These are phyloP conservation scores for Alternaria infectoria DNA, from an alignment of 2,329 filamentous ascomycete species.

Conservation along the genomic window DNA sequence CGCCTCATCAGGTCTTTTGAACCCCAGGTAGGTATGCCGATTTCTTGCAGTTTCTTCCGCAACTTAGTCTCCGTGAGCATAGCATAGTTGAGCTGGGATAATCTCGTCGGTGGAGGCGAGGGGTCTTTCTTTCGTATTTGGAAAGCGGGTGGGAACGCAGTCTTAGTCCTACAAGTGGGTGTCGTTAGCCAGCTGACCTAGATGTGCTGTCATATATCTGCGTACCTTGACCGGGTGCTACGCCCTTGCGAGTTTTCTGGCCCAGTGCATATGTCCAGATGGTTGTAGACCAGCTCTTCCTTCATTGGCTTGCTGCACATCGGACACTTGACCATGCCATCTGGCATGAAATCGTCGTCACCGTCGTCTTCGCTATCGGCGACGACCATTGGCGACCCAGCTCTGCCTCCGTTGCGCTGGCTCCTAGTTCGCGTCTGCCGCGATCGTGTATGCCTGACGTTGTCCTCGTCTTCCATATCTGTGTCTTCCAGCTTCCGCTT, in stretches of 20 bases:
- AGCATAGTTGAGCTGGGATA: constrained; percentile 85
- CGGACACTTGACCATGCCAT: constrained; percentile 83
- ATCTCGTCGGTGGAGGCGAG: constrained; percentile 47
- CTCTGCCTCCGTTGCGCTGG: constrained; percentile 37
- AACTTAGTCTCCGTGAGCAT: constrained; percentile 81
- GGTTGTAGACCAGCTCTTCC: constrained; percentile 74
- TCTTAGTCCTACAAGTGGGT: constrained; percentile 23
- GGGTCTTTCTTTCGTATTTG: constrained; percentile 43
- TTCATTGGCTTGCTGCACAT: constrained; percentile 84
- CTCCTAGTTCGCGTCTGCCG: constrained; percentile 49
- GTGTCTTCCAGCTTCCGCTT: constrained; percentile 61
- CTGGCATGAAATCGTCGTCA: constrained; percentile 56
- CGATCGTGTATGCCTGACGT: constrained; percentile 45
- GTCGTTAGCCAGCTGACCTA: constrained; percentile 11
- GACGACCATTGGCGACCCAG: constrained; percentile 42
- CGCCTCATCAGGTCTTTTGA: constrained; percentile 72
- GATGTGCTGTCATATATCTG: background rate
- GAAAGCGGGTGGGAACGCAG: constrained; percentile 26
- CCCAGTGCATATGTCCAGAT: constrained; percentile 73
- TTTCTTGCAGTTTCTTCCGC: constrained; percentile 79
- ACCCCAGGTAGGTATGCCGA: constrained; percentile 77
- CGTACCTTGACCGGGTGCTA: constrained; percentile 41
- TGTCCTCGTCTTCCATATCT: constrained; percentile 52
- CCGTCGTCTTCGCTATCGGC: constrained; percentile 50
- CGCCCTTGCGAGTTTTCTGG: constrained; percentile 35